Conservation (phyloP, 2,329 filamentous ascomycete species). For the Cercospora citrullina region DNA sequence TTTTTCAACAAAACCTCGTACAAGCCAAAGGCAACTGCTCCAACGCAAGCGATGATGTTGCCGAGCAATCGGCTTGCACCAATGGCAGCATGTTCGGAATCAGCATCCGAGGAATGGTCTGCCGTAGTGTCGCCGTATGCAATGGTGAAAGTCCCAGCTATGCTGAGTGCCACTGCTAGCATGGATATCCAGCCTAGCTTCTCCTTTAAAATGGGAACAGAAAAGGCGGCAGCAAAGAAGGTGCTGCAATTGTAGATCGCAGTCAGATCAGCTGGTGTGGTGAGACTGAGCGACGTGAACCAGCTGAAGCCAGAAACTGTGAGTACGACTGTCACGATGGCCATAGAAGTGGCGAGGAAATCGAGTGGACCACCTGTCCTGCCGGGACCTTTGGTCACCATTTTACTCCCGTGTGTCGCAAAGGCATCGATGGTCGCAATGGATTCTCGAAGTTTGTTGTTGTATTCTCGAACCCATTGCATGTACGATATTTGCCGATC, state of each 20-base stretch:
- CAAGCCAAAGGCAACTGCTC: constrained; percentile 38
- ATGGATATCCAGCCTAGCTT: constrained; percentile 33
- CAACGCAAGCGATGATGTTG: constrained; percentile 36
- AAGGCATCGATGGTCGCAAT: constrained; percentile 37
- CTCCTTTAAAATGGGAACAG: constrained; percentile 36
- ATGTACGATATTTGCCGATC: constrained; percentile 28
- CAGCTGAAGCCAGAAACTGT: constrained; percentile 36
- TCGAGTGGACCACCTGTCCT: constrained; percentile 34
- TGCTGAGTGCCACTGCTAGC: constrained; percentile 36
- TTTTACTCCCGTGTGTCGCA: constrained; percentile 29
- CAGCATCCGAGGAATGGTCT: constrained; percentile 23
- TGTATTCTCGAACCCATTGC: constrained; percentile 36
- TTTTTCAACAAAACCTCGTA: constrained; percentile 41
- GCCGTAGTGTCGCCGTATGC: constrained; percentile 38
- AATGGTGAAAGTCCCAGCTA: constrained; percentile 38
- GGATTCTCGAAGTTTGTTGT: constrained; percentile 33
- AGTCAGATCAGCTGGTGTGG: constrained; percentile 38
- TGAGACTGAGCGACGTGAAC: constrained; percentile 36
- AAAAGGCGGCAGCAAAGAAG: constrained; percentile 39
- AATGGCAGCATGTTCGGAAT: constrained; percentile 21
- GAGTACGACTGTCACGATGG: constrained; percentile 34
- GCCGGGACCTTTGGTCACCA: constrained; percentile 31
- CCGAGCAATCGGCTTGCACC: constrained; percentile 35
- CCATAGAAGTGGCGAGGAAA: constrained; percentile 36
- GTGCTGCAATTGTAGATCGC: constrained; percentile 41